Conservation (phyloP, 2,329 filamentous ascomycete genomes). For the Aureobasidium subglaciale region DNA sequence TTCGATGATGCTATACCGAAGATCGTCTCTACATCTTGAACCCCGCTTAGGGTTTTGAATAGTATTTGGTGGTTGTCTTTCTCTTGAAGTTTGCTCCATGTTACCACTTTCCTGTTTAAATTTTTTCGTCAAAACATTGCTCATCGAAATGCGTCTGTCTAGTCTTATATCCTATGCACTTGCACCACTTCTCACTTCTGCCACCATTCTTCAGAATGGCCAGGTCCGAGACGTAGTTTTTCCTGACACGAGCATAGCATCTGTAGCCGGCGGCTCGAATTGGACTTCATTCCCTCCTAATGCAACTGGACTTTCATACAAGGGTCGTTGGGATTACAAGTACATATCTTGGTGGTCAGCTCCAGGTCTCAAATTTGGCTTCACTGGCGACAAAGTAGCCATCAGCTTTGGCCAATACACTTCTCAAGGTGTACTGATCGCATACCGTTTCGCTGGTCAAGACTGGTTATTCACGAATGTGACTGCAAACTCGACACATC, state of each 20-base stretch:
- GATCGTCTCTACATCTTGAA: background rate
- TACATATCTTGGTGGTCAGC: slow-evolving; percentile 47
- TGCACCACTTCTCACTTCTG: slow-evolving; percentile 13
- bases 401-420: slow-evolving; percentile 50
- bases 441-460: slow-evolving; percentile 51
- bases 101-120: background rate
- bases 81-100: background rate
- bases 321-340: slow-evolving; percentile 56
- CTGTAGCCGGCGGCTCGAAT: slow-evolving; percentile 26
- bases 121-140: background rate
- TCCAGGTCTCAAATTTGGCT: slow-evolving; percentile 50
- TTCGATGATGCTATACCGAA: background rate
- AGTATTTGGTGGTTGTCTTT: background rate
- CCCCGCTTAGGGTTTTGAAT: background rate
- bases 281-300: slow-evolving; percentile 47
- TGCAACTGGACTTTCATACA: slow-evolving; percentile 52
- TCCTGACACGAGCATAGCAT: slow-evolving; percentile 32
- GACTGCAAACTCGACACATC: slow-evolving; percentile 49
- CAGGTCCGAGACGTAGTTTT: slow-evolving; percentile 34
- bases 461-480: slow-evolving; percentile 58
- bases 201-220: slow-evolving; percentile 38
- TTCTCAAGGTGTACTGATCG: slow-evolving; percentile 45
- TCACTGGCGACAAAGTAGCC: slow-evolving; percentile 46
- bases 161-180: background rate
- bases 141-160: background rate